phyloP scores from a whole-genome alignment of 345 rosid species.

The Lumnitzera littorea region DNA sequence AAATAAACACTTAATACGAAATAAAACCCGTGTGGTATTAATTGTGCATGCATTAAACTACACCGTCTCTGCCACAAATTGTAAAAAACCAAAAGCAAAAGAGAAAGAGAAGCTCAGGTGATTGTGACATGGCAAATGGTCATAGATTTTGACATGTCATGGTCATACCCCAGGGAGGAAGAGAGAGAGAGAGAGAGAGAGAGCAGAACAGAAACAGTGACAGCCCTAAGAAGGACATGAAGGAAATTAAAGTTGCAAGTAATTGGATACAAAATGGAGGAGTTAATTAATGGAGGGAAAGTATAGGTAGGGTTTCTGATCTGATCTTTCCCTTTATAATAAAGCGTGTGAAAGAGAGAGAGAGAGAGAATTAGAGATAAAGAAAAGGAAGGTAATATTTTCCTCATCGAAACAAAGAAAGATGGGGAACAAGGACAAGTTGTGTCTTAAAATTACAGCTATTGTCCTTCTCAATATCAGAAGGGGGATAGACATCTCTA shows the following conservation, averaged over 20 bases:
- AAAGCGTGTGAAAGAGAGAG: background rate
- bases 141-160: conserved; percentile 17
- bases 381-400: background rate
- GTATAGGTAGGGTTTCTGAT: background rate
- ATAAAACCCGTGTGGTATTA: too few species aligned
- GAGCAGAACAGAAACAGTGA: background rate
- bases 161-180: background rate
- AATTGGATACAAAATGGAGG: too few species aligned
- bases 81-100: background rate
- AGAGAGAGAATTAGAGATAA: background rate
- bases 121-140: conserved; percentile 17
- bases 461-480: conserved; percentile 8
- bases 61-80: too few species aligned
- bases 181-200: background rate
- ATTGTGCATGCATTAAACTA: too few species aligned
- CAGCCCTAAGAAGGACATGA: background rate
- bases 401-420: background rate
- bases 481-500: background rate
- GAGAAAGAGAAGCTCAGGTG: conserved; percentile 16
- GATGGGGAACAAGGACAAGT: background rate
- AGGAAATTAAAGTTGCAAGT: conserved; percentile 2
- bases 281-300: background rate
- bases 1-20: too few species aligned
- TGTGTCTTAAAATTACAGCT: background rate
- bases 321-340: too few species aligned